phyloP scores from a whole-genome alignment of 23 red algal genomes.

The Gracilaria vermiculophylla region DNA sequence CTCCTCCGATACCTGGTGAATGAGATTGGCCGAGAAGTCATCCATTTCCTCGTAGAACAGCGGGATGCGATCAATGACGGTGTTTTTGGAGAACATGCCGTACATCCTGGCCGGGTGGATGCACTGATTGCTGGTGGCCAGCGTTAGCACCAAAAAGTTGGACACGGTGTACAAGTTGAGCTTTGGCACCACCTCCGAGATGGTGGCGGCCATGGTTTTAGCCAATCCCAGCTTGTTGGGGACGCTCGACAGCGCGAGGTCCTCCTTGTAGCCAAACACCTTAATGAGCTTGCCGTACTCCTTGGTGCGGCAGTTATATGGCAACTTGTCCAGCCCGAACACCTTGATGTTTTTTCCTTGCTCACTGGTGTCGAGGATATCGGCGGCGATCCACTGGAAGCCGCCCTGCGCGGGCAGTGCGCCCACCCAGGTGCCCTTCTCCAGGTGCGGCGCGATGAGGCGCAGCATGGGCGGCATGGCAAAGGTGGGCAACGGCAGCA shows the following conservation, averaged over 20 bases:
- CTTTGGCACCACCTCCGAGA: conserved; percentile 26
- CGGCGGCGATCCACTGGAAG: conserved; percentile 46
- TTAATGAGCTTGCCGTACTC: conserved; percentile 52
- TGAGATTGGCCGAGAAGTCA: conserved; percentile 13
- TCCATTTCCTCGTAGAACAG: conserved; percentile 65
- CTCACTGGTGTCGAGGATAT: neutral
- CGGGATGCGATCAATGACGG: neutral
- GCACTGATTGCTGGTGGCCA: conserved; percentile 51
- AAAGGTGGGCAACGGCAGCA: conserved; percentile 48
- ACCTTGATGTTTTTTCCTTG: neutral
- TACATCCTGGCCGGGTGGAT: conserved; percentile 66
- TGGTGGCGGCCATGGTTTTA: neutral
- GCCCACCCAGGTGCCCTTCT: neutral
- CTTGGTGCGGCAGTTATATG: conserved; percentile 40
- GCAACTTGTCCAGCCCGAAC: conserved; percentile 49
- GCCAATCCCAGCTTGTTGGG: neutral
- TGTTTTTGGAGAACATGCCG: neutral
- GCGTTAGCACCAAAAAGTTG: conserved; percentile 39
- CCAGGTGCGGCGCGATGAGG: conserved; percentile 19
- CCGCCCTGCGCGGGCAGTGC: conserved; percentile 51
- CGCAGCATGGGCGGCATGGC: conserved; percentile 18
- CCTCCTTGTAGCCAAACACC: conserved; percentile 56
- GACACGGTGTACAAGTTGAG: neutral
- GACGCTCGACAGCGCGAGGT: conserved; percentile 3
- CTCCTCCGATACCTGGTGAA: conserved; percentile 23